Evolutionary conservation across 176 grass and related monocot genomes (phyloP), one percentile per base, ranked within the genome.

Genomic region (Aegilops longissima): DNA sequence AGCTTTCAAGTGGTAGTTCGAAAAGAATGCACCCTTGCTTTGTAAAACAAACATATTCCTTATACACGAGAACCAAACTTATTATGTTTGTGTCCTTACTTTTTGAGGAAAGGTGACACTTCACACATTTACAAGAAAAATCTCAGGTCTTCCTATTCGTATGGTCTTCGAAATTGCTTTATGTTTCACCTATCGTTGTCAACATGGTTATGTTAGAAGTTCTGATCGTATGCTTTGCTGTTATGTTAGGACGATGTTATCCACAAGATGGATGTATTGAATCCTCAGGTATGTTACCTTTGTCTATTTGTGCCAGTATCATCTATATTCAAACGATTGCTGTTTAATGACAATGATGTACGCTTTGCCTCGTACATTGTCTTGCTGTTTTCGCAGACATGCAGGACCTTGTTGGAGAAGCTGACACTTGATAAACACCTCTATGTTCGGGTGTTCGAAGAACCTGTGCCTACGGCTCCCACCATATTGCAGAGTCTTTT

Each of bases 161-260:
- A 64, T 73, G 13, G 42, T 63, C 13, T 81, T 82, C 6, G 20
- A 17, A 3, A 8, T 14, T 8, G 35, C 36, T 44, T 36, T 72
- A 40, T 35, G n/a, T 18, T 73, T 83, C 52, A 82, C 20, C 61
- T 79, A 21, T 74, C 3, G 25, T 70, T 66, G 31, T 39, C 2
- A 33, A 4, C 56, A 76, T 82, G 29, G 58, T 30, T 64, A 80
- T 87, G 12, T 33, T 73, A 42, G 12, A 69, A 56, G 38, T 79
- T 77, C 44, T 92, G 44, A 83, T 34, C 4, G 0, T 9, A 61
- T 79, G 12, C 30, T 82, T 76, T 83, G 13, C 70, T 78, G 58
- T 87, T 76, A 14, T 88, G 62, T 30, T 89, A 98, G 96, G 96
- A 95, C 52, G 96, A 94, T 83, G 80, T 95, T 70, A 98, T 98